Evolutionary conservation across 148 eudicot species (phyloP).

Genomic region (Vaccinium corymbosum): DNA sequence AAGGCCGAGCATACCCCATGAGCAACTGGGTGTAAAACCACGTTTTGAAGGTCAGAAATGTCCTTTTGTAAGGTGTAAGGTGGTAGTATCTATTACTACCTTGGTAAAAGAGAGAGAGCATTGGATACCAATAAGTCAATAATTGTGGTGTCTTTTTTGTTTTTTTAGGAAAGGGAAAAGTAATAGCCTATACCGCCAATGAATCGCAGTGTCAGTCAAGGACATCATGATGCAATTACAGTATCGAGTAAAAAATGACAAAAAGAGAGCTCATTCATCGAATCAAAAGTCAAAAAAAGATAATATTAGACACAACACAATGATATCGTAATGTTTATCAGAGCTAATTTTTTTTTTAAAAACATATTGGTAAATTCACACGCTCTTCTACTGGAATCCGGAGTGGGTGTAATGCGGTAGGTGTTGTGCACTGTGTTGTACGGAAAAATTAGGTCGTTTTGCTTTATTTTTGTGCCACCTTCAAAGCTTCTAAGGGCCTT

Average conservation of each 20-base stretch:
- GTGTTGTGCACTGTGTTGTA: too few species aligned
- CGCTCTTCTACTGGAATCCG: too few species aligned
- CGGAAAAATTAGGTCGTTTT: too few species aligned
- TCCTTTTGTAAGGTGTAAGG: neutral
- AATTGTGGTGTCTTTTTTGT: slow-evolving; percentile 5
- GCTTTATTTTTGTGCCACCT: too few species aligned
- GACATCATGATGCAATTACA: neutral
- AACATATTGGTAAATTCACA: too few species aligned
- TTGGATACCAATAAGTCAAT: neutral
- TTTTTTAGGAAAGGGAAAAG: neutral
- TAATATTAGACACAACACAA: neutral
- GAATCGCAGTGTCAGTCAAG: neutral
- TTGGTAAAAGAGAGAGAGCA: neutral
- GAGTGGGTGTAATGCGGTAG: too few species aligned
- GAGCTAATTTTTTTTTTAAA: too few species aligned
- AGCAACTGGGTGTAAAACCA: too few species aligned
- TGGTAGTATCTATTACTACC: neutral
- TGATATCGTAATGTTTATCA: too few species aligned
- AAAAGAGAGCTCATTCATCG: neutral
- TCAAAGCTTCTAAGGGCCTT: too few species aligned
- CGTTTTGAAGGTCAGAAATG: neutral
- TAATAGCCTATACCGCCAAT: neutral
- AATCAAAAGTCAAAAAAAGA: neutral
- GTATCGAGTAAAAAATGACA: neutral
- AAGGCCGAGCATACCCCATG: too few species aligned